These are phyloP conservation scores for Lactarius sp. DNA, from an alignment of 768 basidiomycete species.

Conservation along the genomic window DNA sequence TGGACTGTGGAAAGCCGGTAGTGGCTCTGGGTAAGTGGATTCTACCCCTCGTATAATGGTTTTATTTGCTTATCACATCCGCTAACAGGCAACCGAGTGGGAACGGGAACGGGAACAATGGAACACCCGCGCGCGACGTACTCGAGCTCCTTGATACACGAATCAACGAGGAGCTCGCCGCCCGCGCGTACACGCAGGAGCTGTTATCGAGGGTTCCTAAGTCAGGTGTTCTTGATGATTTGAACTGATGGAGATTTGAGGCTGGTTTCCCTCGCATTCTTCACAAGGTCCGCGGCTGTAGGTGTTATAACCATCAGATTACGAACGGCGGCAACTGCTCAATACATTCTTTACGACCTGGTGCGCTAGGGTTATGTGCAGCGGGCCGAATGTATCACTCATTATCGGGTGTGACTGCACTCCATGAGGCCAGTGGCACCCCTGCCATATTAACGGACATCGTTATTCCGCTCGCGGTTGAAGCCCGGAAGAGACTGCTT, in stretches of 20 bases:
- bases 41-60: neutral
- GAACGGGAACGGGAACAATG: neutral
- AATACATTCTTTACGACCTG: neutral
- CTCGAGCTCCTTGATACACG: neutral
- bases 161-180: neutral
- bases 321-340: neutral
- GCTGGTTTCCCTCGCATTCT: neutral
- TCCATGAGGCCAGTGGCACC: too few relatives aligned
- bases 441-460: neutral
- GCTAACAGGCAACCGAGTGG: too few relatives aligned
- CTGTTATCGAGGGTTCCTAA: neutral
- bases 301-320: neutral
- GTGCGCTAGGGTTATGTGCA: neutral
- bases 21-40: neutral
- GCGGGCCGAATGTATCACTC: too few relatives aligned
- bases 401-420: too few relatives aligned
- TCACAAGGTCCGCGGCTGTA: neutral
- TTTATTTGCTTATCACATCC: neutral
- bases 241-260: conserved; percentile 1
- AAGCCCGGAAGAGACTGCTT: too few relatives aligned
- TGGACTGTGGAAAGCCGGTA: accelerated
- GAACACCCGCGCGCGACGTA: neutral
- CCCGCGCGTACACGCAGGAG: neutral
- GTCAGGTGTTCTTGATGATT: neutral
- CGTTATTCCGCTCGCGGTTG: too few relatives aligned